A percentile compares a stretch with the other conserved stretches of the same genome.
phyloP scores from a whole-genome alignment of 106 monocot genomes.

The Apostasia shenzhenica region DNA sequence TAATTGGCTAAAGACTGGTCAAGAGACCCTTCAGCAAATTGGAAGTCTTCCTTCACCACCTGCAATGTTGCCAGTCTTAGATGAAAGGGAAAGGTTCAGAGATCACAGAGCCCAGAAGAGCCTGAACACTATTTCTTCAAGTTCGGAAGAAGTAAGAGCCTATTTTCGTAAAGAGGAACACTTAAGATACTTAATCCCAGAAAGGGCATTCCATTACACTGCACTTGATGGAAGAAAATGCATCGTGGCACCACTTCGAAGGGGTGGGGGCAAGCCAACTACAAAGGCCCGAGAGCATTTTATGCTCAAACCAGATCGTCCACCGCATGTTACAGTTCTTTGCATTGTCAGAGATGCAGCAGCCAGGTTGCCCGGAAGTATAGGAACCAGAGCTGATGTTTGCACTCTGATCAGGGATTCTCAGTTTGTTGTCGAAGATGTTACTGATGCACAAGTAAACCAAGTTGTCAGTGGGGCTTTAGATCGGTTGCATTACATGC shows the following conservation, averaged over 20 bases:
- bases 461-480: constrained; percentile 96
- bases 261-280: constrained; percentile 93
- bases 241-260: constrained; percentile 87
- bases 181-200: constrained; percentile 82
- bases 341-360: constrained; percentile 96
- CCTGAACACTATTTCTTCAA: constrained; percentile 71
- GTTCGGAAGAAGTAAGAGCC: constrained; percentile 71
- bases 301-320: constrained; percentile 85
- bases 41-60: constrained; percentile 89
- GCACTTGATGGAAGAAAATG: constrained; percentile 83
- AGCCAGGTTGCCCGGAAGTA: constrained; percentile 83
- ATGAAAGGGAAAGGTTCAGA: constrained; percentile 90
- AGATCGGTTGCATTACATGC: constrained; percentile 93
- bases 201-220: constrained; percentile 88
- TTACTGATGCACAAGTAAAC: constrained; percentile 71
- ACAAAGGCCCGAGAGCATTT: constrained; percentile 94
- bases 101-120: constrained; percentile 92
- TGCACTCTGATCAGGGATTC: constrained; percentile 92
- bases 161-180: constrained; percentile 83
- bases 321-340: constrained; percentile 93
- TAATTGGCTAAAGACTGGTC: constrained; percentile 90
- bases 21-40: constrained; percentile 89
- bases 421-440: constrained; percentile 81
- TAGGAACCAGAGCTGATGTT: constrained; percentile 95
- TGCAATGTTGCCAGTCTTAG: constrained; percentile 28